These are phyloP conservation scores for Pythium apleroticum DNA, from an alignment of 352 stramenopile species.

Conservation along the genomic window DNA sequence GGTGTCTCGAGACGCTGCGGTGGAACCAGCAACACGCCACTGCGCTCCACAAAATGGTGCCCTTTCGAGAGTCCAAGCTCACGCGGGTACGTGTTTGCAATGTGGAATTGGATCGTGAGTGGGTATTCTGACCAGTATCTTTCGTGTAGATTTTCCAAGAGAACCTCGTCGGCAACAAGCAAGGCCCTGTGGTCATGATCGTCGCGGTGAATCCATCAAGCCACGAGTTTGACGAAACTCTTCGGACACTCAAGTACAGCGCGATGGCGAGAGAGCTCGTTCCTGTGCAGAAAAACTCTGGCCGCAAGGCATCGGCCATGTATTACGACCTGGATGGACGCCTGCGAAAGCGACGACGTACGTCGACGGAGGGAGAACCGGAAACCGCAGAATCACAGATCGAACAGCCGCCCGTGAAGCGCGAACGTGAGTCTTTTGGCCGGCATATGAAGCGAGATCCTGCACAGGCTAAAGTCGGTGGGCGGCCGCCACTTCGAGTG, in stretches of 20 bases:
- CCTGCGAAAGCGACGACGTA: slow-evolving; percentile 25
- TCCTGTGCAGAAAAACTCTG: slow-evolving; percentile 39
- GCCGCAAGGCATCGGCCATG: slow-evolving; percentile 36
- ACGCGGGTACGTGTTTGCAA: slow-evolving; percentile 52
- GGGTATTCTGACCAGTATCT: background rate
- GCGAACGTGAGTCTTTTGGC: slow-evolving; percentile 23
- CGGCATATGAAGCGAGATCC: slow-evolving; percentile 28
- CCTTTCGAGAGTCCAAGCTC: slow-evolving; percentile 97
- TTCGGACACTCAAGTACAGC: slow-evolving; percentile 95
- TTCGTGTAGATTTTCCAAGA: slow-evolving; percentile 92
- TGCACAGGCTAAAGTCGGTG: background rate
- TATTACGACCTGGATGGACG: slow-evolving; percentile 38
- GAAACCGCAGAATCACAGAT: slow-evolving; percentile 1
- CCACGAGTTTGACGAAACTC: slow-evolving; percentile 95
- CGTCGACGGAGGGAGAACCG: slow-evolving; percentile 14
- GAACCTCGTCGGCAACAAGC: slow-evolving; percentile 84
- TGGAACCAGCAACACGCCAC: slow-evolving; percentile 86
- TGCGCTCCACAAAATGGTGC: slow-evolving; percentile 90
- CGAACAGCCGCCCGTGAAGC: background rate
- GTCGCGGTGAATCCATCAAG: slow-evolving; percentile 94
- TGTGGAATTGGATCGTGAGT: background rate
- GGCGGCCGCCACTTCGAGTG: slow-evolving; percentile 20
- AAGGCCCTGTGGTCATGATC: slow-evolving; percentile 94
- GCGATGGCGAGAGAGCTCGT: slow-evolving; percentile 91
- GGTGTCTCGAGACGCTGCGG: slow-evolving; percentile 93